Evolutionary conservation across 2,329 filamentous ascomycete genomes (phyloP), one percentile per base, ranked within the genome.

Genomic region (Aspergillus fumigatus): DNA sequence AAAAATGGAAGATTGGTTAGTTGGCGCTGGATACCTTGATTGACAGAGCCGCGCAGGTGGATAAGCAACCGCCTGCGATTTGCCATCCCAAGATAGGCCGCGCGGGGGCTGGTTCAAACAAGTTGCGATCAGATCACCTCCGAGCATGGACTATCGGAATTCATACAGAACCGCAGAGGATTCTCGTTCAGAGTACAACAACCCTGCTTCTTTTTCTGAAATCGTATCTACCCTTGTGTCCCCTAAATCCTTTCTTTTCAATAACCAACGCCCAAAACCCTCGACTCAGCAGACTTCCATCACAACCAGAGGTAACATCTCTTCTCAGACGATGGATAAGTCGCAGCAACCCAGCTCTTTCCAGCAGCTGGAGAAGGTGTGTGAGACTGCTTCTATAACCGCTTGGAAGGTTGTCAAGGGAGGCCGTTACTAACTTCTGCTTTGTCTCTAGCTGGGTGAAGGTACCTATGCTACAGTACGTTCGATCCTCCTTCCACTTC

Each of bases 391-490:
- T 48, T 40, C 32, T 50, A 29, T 51, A 29, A 50, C 19, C 40
- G 35, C 35, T 27, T 53, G 26, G 51, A 57, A 9, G 26, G 27
- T 40, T 21, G 11, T 25, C 26, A 29, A 10, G 27, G 21, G 27
- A 49, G 35, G 48, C 40, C 25, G 48, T 58, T 41, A 56, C 66
- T 69, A 58, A 84, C 59, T 51, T 49, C 53, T 49, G 25, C 52
- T 19, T 52, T 48, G 43, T 50, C 35, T 62, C 41, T 65, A 80
- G 88, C 84, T 99, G 64, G 94, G 94, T 70, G 94, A 99, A 80
- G 94, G 94, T 59, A 99, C 94, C 32, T 99, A 99, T 84, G 94
- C 94, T 35, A 99, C 94, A 35, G 94, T 96, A 81, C 70, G 86
- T 77, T 54, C 35, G 52, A 52, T 8, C 29, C 32, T 29, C 47